Conservation (phyloP, 2,329 filamentous ascomycete genomes). For the Diaporthe vexans region DNA sequence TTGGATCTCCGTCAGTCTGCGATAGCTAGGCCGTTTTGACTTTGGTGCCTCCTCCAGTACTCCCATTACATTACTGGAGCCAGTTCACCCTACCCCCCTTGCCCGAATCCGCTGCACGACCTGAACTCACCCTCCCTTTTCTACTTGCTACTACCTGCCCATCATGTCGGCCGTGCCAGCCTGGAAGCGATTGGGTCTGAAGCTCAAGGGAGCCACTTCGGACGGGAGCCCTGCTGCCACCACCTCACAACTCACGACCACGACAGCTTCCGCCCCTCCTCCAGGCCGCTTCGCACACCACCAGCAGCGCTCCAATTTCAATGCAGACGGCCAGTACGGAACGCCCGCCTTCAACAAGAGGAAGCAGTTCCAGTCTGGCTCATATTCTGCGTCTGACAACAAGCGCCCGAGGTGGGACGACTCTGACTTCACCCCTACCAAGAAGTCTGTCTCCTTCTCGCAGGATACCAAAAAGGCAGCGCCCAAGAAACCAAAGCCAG, state of each 20-base stretch:
- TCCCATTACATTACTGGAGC: constrained; percentile 23
- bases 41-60: constrained; percentile 21
- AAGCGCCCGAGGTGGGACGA: constrained; percentile 53
- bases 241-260: constrained; percentile 43
- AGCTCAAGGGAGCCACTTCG: constrained; percentile 65
- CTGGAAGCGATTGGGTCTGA: constrained; percentile 75
- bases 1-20: constrained; percentile 19
- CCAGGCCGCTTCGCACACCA: constrained; percentile 43
- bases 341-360: constrained; percentile 60
- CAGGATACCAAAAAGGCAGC: constrained; percentile 55
- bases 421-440: constrained; percentile 45
- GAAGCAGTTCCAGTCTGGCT: constrained; percentile 61
- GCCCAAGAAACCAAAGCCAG: constrained; percentile 50
- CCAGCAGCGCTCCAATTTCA: constrained; percentile 47
- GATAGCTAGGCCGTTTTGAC: constrained; percentile 31
- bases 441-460: constrained; percentile 66
- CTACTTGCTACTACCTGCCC: constrained; percentile 45
- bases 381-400: constrained; percentile 46
- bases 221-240: constrained; percentile 50
- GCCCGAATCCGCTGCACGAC: constrained; percentile 39
- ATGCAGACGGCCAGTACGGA: constrained; percentile 43
- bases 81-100: constrained; percentile 37
- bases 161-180: constrained; percentile 66
- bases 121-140: constrained; percentile 36
- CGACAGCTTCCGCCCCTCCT: constrained; percentile 39